Evolutionary conservation across 1,284 basidiomycete species (phyloP), one percentile per base, ranked within the genome.

Genomic region (Microbotryomycetes sp.): DNA sequence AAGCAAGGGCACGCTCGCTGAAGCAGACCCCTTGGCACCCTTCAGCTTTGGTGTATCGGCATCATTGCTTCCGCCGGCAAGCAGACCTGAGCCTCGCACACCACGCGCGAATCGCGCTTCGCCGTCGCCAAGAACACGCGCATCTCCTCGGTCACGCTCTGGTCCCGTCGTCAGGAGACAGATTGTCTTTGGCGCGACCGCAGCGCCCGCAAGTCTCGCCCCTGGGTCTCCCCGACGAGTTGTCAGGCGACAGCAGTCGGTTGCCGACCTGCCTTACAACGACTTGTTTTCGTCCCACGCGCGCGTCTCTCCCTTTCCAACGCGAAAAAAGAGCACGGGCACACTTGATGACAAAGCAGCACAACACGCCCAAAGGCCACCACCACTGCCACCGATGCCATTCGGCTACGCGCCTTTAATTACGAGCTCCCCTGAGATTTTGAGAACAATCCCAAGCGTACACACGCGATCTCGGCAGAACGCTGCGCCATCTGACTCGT

Each of bases 221-320:
- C 35, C 18, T 41, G 35, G 9, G 35, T 41, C 35, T 11, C 35
- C 35, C 11, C 9, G 18, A 41, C 35, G 35, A 41, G 18, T 18
- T 18, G 35, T 41, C 35, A 41, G 35, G 18, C 35, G 35, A 41
- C 35, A 51, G 27, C 49, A 26, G 6, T 28, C 49, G 6, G 23
- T 51, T 5, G 23, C 49, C 49, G 49, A 11, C 49, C 18, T 23
- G 5, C 49, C 28, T 6, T 28, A 41, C 46, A 52, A 57, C 30
- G 46, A 61, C 23, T 31, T 52, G 7, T 57, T 53, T 45, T 51
- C 55, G 30, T 56, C 51, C 24, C 58, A 56, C 4, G n/a, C n/a
- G n/a, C 55, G 56, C 23, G 45, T 58, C 7, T 45, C 49, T 13
- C 63, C 63, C 0, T 65, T 65, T 57, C 63, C 63, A 28, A 56